Evolutionary conservation across 495 filamentous ascomycete genomes (phyloP).

Genomic region (Xylaria longipes): DNA sequence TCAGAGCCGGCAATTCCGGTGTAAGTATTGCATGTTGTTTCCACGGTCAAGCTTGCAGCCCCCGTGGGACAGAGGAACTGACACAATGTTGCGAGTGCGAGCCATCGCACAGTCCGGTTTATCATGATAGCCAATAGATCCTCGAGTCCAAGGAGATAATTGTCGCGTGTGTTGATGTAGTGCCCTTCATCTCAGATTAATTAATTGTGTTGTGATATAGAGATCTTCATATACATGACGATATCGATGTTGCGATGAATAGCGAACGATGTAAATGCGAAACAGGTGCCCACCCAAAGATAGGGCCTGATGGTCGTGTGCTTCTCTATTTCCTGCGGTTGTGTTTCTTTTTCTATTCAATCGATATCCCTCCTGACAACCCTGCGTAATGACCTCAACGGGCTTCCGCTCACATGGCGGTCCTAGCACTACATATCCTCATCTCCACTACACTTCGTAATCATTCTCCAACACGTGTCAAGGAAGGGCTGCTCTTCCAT

Average conservation of each 20-base stretch:
- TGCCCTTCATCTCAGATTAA: constrained; percentile 20
- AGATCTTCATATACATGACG: constrained; percentile 16
- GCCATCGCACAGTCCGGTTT: constrained; percentile 13
- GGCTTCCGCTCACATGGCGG: constrained; percentile 14
- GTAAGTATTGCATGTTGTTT: constrained; percentile 37
- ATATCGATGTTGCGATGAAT: neutral
- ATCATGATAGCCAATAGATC: constrained; percentile 8
- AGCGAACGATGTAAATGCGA: neutral
- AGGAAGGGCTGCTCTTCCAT: neutral
- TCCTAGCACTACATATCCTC: constrained; percentile 15
- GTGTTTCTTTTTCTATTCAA: neutral
- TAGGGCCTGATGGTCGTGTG: constrained; percentile 17
- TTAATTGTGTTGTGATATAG: neutral
- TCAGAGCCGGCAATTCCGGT: constrained; percentile 26
- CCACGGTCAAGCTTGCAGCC: constrained; percentile 31
- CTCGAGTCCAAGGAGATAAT: neutral
- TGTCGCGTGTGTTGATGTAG: neutral
- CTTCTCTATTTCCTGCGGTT: neutral
- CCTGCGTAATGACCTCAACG: constrained; percentile 12
- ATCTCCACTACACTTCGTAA: constrained; percentile 17
- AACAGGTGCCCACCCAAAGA: neutral
- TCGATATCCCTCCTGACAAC: neutral
- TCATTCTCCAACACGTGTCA: constrained; percentile 17
- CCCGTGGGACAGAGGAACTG: constrained; percentile 26
- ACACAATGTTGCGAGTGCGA: constrained; percentile 28